Base-by-base conservation (phyloP, 2,329 filamentous ascomycete genomes). In the Colletotrichum sp. region DNA sequence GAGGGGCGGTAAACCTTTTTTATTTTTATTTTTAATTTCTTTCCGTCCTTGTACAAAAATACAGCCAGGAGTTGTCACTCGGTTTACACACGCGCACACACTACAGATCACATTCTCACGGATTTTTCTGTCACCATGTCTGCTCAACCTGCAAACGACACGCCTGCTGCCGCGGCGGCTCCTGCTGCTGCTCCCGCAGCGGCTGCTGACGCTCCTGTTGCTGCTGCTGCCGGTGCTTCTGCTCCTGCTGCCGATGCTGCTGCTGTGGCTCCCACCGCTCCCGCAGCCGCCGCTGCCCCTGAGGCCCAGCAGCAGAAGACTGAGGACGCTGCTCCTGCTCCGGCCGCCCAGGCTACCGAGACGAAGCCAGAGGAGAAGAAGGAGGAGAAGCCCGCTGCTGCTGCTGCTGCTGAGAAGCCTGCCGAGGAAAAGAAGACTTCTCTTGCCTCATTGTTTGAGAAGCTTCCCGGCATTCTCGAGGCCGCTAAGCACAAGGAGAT, bases 401-500 rank as follows among this genome's bases (percentile, higher is more conserved):
- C 48, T 60, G 67, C 26, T 26, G 43, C 48, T 60, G 67, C 26
- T 26, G 71, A 75, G 55, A 63, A 77, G 61, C 75, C 79, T 6
- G 77, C 28, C n/a, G 73, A 61, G n/a, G 73, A 66, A 15, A 78
- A 73, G 57, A 79, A 84, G 76, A 84, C 83, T 16, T 80, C 87
- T 15, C 86, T 95, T 38, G 83, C 84, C 67, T 86, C 90, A 77
- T 88, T 96, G 77, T 90, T 92, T 77, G 86, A 87, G 12, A 87
- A 88, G 34, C 88, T 96, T 38, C 85, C 90, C 8, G 84, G 87
- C 8, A 90, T 96, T 76, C 84, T 92, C 75, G 85, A 87, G 65
- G 87, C 89, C 75, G 86, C 91, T 67, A 88, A 86, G 18, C 90
- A 98, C 85, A 86, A 86, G 67, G 96, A 98, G 88, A 94, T 98